Evolutionary conservation across 805 yeast species (phyloP), one percentile per base, ranked within the genome.

Genomic region (Wickerhamomyces canadensis): DNA sequence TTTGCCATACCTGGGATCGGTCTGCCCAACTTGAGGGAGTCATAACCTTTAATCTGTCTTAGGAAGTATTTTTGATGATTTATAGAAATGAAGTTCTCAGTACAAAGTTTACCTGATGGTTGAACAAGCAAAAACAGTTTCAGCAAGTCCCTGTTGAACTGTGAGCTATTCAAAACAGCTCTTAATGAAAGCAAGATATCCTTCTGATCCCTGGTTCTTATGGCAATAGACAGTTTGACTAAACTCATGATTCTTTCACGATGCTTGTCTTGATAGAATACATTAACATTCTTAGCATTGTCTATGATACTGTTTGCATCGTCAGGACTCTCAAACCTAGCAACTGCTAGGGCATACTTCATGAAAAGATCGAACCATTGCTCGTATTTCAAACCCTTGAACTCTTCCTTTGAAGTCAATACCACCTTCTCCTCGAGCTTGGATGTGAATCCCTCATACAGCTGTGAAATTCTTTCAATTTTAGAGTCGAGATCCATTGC

Each of bases 51-150:
- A 45, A 91, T 67, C 49, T 89, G 97, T 48, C 98, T 76, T 42
- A 93, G 63, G 44, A 91, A 80, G 55, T 79, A 91, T 57, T 93
- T 93, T 51, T 91, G 98, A 53, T 86, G 91, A 43, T 86, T 84
- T 25, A 86, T 78, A 33, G 83, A 80, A 34, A 85, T 80, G 52
- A 82, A 76, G 14, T 74, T 67, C 12, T 76, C 81, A 49, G 75
- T 62, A 1, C 84, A 74, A 6, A 62, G 63, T 21, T 67, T 64
- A 0, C 91, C 88, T 0, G 83, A 70, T 1, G 81, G 64, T 41
- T 84, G 76, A 32, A 83, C 69, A 32, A 82, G 74, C 53, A 83
- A 59, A 55, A 87, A 86, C 18, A 86, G 57, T 42, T 78, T 76
- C 42, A 78, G 67, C 0, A 79, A 70, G 38, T 77, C 76, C 32